phyloP scores from a whole-genome alignment of 2,329 filamentous ascomycete genomes.

The Tolypocladium pustulatum region DNA sequence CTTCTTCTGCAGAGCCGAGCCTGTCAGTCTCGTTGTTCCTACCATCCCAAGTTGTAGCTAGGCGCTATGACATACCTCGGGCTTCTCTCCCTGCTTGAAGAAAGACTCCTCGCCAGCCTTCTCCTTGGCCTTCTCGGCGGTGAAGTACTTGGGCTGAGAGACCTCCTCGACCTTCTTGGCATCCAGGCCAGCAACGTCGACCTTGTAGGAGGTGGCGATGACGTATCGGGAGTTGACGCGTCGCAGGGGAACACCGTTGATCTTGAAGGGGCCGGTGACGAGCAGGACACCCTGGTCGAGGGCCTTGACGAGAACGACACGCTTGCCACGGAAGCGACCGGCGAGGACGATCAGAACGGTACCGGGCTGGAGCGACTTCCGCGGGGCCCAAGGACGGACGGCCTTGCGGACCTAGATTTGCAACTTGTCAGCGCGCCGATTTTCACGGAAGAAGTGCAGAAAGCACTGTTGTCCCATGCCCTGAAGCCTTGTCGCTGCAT shows the following conservation, averaged over 20 bases:
- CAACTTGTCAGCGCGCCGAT: conserved; percentile 17
- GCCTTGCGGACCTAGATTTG: conserved; percentile 79
- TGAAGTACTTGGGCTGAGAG: conserved; percentile 81
- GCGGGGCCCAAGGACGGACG: conserved; percentile 76
- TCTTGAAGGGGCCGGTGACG: conserved; percentile 99
- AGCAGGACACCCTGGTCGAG: conserved; percentile 97
- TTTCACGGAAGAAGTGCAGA: background rate
- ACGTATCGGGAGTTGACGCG: conserved; percentile 90
- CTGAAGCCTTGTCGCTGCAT: background rate
- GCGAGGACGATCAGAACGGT: conserved; percentile 98
- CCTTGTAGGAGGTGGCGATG: conserved; percentile 79
- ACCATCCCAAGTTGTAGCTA: background rate
- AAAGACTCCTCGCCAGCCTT: conserved; percentile 97
- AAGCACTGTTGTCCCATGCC: background rate
- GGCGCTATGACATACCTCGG: conserved; percentile 57
- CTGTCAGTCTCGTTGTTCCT: conserved; percentile 12
- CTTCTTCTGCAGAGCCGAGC: conserved; percentile 68
- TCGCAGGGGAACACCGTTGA: conserved; percentile 97
- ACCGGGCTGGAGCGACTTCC: conserved; percentile 83
- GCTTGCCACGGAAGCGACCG: conserved; percentile 99
- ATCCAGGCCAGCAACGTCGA: conserved; percentile 80
- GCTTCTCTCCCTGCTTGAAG: conserved; percentile 99
- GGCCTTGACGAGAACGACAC: conserved; percentile 96
- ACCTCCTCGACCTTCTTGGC: conserved; percentile 78
- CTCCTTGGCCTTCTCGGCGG: conserved; percentile 86